Base-by-base conservation (phyloP, 495 filamentous ascomycete species). In the Penicillium canescens region DNA sequence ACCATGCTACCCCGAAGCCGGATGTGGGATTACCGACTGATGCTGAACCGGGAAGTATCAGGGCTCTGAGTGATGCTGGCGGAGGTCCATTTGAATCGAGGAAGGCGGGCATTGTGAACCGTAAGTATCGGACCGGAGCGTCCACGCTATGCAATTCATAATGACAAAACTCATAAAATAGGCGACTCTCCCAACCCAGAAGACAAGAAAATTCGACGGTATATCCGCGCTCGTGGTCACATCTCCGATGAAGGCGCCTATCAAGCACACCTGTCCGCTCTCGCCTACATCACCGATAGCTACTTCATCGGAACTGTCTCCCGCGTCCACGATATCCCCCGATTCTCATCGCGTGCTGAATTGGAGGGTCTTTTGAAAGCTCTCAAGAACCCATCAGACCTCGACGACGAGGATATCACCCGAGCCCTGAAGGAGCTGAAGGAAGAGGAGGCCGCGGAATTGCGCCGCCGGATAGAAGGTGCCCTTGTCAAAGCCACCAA, bases 221-320 rank as follows among this genome's bases (percentile, higher is more conserved):
- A 91, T 84, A 76, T 96, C 42, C 86, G 88, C 34, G 85, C 89
- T 3, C 80, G 87, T 20, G 91, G 91, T 37, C 72, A 68, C 16
- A 92, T 98, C 55, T 85, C 82, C 39, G 73, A 81, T 1, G 68
- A 77, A n/a, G 88, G 88, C 26, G 88, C 89, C n/a, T 79, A 83
- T 57, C 79, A 86, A 46, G 88, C 91, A 9, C 91, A 97, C 62
- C 75, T 96, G 9, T 84, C 80, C 40, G 94, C 94, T 14, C 78
- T 98, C 35, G 94, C 94, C 14, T 98, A 98, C 71, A 88, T 96
- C 66, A 88, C 85, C 26, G 94, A 98, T 70, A 86, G 80, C 52
- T 93, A 87, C 72, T 97, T 98, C 73, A 89, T 98, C 66, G 91
- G 88, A 6, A 96, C 91, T n/a, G 82, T 96, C 16, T 70, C 82